phyloP scores from a whole-genome alignment of 2,329 filamentous ascomycete species.

The Pleomassaria siparia region DNA sequence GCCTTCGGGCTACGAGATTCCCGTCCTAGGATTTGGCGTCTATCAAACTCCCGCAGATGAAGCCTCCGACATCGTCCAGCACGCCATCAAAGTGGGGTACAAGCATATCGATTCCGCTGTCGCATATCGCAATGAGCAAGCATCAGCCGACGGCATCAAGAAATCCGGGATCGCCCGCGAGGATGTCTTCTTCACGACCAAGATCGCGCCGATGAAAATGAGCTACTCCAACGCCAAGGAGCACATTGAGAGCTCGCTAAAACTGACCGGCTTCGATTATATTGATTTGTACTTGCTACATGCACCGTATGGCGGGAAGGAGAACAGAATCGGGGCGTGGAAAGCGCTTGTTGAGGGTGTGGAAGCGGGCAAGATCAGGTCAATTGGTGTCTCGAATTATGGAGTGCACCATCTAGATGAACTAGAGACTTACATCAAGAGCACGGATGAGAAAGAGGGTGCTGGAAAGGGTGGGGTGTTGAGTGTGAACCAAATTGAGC shows the following conservation, averaged over 20 bases:
- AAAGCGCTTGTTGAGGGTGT: constrained; percentile 57
- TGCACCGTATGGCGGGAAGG: constrained; percentile 55
- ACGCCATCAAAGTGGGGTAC: constrained; percentile 63
- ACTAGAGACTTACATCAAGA: constrained; percentile 56
- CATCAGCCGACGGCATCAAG: constrained; percentile 66
- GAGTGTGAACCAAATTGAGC: constrained; percentile 78
- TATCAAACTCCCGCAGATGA: constrained; percentile 53
- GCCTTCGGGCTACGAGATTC: constrained; percentile 64
- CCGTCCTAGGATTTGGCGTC: constrained; percentile 60
- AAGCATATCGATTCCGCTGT: constrained; percentile 66
- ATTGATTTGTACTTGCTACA: constrained; percentile 66
- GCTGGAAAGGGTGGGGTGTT: constrained; percentile 69
- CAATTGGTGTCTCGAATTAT: constrained; percentile 58
- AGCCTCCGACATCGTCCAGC: constrained; percentile 59
- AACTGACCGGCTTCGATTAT: constrained; percentile 64
- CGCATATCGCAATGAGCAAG: constrained; percentile 67
- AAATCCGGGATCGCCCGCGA: constrained; percentile 57
- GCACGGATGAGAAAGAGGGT: constrained; percentile 65
- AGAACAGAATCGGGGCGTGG: constrained; percentile 55
- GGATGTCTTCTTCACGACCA: constrained; percentile 71
- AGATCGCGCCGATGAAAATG: constrained; percentile 63
- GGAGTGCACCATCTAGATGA: constrained; percentile 59
- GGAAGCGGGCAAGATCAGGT: constrained; percentile 53
- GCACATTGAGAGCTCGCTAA: constrained; percentile 53
- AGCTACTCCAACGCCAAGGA: constrained; percentile 63